Conservation (phyloP, 2,329 filamentous ascomycete species). For the Celoporthe dispersa region DNA sequence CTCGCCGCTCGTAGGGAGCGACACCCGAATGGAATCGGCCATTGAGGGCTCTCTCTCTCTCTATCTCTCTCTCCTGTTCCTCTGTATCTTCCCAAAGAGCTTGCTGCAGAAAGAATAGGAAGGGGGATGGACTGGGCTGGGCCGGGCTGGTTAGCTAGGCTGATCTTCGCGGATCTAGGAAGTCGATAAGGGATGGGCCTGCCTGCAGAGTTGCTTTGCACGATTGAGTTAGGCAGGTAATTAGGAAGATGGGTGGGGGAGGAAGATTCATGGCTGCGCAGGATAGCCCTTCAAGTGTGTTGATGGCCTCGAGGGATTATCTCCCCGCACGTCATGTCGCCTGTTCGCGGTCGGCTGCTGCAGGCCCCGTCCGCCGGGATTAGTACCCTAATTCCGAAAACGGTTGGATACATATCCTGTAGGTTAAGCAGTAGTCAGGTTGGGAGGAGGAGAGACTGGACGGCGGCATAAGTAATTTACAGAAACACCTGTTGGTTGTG, state of each 20-base stretch:
- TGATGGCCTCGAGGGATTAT: conserved; percentile 10
- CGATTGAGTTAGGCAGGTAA: conserved; percentile 22
- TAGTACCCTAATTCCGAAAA: conserved; percentile 22
- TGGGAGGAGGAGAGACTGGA: neutral
- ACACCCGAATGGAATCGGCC: conserved; percentile 27
- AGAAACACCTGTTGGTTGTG: neutral
- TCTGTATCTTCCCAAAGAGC: neutral
- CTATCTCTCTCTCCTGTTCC: neutral
- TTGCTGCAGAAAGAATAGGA: neutral
- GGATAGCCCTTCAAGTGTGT: conserved; percentile 3
- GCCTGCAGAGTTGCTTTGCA: conserved; percentile 7
- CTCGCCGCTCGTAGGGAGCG: conserved; percentile 21
- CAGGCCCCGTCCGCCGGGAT: conserved; percentile 7
- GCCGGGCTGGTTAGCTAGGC: neutral
- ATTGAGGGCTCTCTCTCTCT: conserved; percentile 4
- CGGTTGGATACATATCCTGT: neutral
- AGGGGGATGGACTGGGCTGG: neutral
- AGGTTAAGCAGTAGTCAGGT: neutral
- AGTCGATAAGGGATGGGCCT: neutral
- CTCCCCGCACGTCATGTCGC: conserved; percentile 24
- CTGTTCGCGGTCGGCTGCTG: conserved; percentile 6
- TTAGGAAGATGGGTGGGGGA: neutral
- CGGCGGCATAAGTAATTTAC: neutral
- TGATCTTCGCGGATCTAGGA: conserved; percentile 23
- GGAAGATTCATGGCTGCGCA: conserved; percentile 7